A percentile compares a stretch with the other conserved stretches of the same genome.
Conservation (phyloP, 2,329 filamentous ascomycete genomes). For the Fusarium torulosum region DNA sequence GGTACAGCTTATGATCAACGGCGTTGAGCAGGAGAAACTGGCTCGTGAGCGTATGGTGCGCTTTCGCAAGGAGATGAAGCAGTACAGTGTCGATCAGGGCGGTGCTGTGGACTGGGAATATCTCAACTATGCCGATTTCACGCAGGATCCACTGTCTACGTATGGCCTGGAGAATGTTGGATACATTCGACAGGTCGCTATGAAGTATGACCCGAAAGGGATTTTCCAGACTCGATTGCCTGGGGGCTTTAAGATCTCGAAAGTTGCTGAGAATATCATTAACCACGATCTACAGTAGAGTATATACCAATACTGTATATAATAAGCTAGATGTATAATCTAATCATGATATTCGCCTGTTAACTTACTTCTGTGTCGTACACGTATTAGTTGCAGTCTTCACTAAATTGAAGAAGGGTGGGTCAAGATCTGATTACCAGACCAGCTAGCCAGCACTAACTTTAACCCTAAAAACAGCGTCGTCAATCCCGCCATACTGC, state of each 20-base stretch:
- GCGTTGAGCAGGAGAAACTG: conserved; percentile 16
- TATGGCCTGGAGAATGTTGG: conserved; percentile 11
- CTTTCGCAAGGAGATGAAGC: conserved; percentile 11
- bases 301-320: too few species aligned
- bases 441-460: too few species aligned
- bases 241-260: conserved; percentile 20
- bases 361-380: too few species aligned
- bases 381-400: too few species aligned
- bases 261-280: not conserved
- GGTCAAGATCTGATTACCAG: too few species aligned
- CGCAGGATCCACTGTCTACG: conserved; percentile 10
- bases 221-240: conserved; percentile 12
- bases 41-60: conserved; percentile 20
- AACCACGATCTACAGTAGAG: not conserved
- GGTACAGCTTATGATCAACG: conserved; percentile 17
- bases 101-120: conserved; percentile 21
- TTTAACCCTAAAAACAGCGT: too few species aligned
- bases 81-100: conserved; percentile 6
- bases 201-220: conserved; percentile 4
- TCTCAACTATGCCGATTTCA: conserved; percentile 26
- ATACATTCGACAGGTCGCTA: not conserved
- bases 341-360: too few species aligned
- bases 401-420: too few species aligned
- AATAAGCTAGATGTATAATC: too few species aligned
- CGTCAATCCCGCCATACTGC: too few species aligned